These are phyloP conservation scores for Botryotinia calthae DNA, from an alignment of 2,329 filamentous ascomycete genomes.

Conservation along the genomic window DNA sequence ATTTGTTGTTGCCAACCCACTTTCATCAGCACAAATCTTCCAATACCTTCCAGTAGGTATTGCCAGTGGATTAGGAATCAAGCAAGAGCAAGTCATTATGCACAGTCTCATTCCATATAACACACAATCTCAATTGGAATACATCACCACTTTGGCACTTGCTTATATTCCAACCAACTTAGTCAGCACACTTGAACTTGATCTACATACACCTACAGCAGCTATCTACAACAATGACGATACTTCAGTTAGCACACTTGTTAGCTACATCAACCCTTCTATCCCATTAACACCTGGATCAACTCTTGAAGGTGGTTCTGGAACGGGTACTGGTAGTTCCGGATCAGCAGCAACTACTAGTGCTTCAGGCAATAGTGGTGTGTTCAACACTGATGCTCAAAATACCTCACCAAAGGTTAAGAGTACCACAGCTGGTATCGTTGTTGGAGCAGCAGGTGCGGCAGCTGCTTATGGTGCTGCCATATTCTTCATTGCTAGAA, in stretches of 20 bases:
- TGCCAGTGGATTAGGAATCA: constrained; percentile 50
- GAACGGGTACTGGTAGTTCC: constrained; percentile 40
- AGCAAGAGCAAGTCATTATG: constrained; percentile 57
- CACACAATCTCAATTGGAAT: constrained; percentile 65
- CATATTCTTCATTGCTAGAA: constrained; percentile 72
- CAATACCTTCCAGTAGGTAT: constrained; percentile 66
- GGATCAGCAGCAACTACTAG: constrained; percentile 37
- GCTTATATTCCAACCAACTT: constrained; percentile 72
- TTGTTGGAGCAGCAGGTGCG: constrained; percentile 61
- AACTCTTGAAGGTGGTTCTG: constrained; percentile 37
- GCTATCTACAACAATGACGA: constrained; percentile 69
- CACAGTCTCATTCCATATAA: constrained; percentile 73
- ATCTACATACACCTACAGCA: constrained; percentile 71
- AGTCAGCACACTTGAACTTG: constrained; percentile 64
- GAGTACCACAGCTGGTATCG: constrained; percentile 64
- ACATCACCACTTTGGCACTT: constrained; percentile 76
- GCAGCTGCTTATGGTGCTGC: constrained; percentile 71
- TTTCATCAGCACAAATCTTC: constrained; percentile 84
- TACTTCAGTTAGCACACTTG: constrained; percentile 66
- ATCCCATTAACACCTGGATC: constrained; percentile 53
- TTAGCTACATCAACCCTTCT: constrained; percentile 77
- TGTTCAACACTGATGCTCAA: constrained; percentile 41
- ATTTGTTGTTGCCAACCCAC: constrained; percentile 70
- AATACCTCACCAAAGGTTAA: constrained; percentile 55
- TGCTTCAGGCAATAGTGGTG: constrained; percentile 42